These are phyloP conservation scores for Alternaria longipes DNA, from an alignment of 2,329 filamentous ascomycete genomes.

Conservation along the genomic window DNA sequence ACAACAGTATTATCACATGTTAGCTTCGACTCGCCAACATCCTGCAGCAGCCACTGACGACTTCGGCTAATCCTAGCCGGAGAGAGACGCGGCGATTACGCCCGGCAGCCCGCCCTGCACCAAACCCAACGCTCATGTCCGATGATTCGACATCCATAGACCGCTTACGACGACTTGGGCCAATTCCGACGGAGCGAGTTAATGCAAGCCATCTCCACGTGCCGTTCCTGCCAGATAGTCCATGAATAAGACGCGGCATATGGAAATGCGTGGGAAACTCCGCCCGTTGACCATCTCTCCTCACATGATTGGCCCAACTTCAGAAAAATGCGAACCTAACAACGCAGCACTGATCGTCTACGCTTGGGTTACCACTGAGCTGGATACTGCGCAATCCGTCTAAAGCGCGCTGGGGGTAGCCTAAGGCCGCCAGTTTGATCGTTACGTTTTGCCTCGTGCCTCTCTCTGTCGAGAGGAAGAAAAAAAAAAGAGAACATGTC, in stretches of 20 bases:
- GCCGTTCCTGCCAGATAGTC: conserved; percentile 1
- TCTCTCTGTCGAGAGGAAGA: not conserved
- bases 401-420: conserved; percentile 11
- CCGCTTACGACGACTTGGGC: not conserved
- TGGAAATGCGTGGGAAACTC: conserved; percentile 14
- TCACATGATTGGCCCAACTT: conserved; percentile 19
- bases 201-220: conserved; percentile 11
- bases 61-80: conserved; percentile 15
- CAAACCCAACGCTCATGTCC: not conserved
- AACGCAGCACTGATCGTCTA: conserved; percentile 17
- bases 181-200: conserved; percentile 7
- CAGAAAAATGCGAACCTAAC: conserved; percentile 14
- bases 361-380: conserved; percentile 16
- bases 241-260: conserved; percentile 14
- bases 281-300: not conserved
- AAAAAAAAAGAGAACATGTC: conserved; percentile 7
- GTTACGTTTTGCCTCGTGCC: not conserved
- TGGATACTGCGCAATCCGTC: conserved; percentile 10
- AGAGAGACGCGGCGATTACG: conserved; percentile 6
- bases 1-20: not conserved
- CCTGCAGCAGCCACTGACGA: conserved; percentile 4
- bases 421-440: not conserved
- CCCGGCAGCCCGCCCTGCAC: conserved; percentile 9
- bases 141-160: not conserved
- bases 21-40: conserved; percentile 4